These are phyloP conservation scores for Suhomyces kilbournensis DNA, from an alignment of 805 yeast species.

Conservation along the genomic window DNA sequence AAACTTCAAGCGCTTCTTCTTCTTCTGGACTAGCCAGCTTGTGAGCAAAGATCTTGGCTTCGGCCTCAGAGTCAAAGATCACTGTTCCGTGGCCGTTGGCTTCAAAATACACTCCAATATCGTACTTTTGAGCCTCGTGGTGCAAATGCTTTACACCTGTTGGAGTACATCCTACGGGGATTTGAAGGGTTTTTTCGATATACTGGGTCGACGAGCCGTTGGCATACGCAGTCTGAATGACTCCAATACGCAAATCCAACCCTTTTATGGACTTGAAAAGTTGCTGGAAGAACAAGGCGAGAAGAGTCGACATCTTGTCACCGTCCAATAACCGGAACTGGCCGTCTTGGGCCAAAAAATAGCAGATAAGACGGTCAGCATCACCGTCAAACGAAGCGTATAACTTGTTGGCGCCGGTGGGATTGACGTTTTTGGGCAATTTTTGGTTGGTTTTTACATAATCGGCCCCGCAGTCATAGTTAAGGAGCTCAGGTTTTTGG, in stretches of 20 bases:
- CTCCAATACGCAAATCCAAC: constrained; percentile 58
- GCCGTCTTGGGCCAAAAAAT: constrained; percentile 43
- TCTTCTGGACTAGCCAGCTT: constrained; percentile 42
- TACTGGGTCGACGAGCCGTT: constrained; percentile 87
- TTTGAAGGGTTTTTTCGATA: constrained; percentile 53
- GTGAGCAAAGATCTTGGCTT: constrained; percentile 32
- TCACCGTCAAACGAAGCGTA: constrained; percentile 94
- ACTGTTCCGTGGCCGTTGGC: constrained; percentile 99
- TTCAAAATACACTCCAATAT: constrained; percentile 92
- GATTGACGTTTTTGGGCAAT: constrained; percentile 58
- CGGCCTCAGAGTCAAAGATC: constrained; percentile 58
- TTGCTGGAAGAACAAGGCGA: constrained; percentile 64
- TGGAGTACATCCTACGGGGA: constrained; percentile 85
- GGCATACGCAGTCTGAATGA: constrained; percentile 97
- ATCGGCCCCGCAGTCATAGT: constrained; percentile 90
- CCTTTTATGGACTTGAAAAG: constrained; percentile 45
- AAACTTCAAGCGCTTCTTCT: constrained; percentile 47
- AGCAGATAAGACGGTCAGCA: constrained; percentile 91
- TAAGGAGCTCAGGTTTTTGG: constrained; percentile 55
- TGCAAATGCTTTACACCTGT: constrained; percentile 97
- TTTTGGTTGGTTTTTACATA: constrained; percentile 86
- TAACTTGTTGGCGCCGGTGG: constrained; percentile 45
- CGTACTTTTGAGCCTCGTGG: constrained; percentile 82
- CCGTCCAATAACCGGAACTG: constrained; percentile 75
- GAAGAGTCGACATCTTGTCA: constrained; percentile 84